These are phyloP conservation scores for Daedaleopsis nitida DNA, from an alignment of 768 basidiomycete genomes.

Conservation along the genomic window DNA sequence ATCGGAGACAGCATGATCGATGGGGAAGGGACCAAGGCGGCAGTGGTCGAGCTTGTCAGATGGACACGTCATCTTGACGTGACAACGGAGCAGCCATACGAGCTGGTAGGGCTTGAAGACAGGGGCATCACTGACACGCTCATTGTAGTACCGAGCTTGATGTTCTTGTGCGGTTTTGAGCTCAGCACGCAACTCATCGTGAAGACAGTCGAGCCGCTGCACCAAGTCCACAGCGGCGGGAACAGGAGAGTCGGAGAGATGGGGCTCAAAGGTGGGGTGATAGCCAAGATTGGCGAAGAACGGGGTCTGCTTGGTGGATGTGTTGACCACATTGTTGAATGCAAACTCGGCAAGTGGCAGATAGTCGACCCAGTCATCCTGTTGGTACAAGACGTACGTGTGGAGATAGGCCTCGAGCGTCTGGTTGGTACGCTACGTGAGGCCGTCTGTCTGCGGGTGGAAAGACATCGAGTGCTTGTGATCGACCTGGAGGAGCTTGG, in stretches of 20 bases:
- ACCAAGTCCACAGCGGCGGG: slow-evolving; percentile 36
- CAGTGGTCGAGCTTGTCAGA: slow-evolving; percentile 37
- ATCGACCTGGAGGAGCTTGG: slow-evolving; percentile 12
- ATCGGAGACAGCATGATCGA: neutral
- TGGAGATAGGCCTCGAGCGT: slow-evolving; percentile 41
- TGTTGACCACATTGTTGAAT: slow-evolving; percentile 39
- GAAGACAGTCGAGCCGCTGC: slow-evolving; percentile 31
- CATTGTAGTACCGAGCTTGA: slow-evolving; percentile 33
- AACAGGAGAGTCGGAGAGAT: slow-evolving; percentile 30
- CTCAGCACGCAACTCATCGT: slow-evolving; percentile 36
- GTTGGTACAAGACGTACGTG: slow-evolving; percentile 38
- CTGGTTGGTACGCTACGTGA: slow-evolving; percentile 41
- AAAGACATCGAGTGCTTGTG: slow-evolving; percentile 38
- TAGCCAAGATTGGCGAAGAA: slow-evolving; percentile 11
- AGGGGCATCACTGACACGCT: slow-evolving; percentile 28
- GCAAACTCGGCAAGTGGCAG: slow-evolving; percentile 44
- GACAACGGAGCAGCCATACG: slow-evolving; percentile 41
- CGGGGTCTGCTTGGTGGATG: slow-evolving; percentile 29
- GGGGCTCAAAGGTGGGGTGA: slow-evolving; percentile 30
- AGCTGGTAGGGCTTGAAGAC: slow-evolving; percentile 34
- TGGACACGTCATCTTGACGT: slow-evolving; percentile 43
- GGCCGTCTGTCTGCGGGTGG: slow-evolving; percentile 47
- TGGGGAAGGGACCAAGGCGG: slow-evolving; percentile 4
- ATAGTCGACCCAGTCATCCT: slow-evolving; percentile 46
- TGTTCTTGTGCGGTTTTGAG: slow-evolving; percentile 32